Base-by-base conservation (phyloP, 1,284 basidiomycete species). In the Cryptococcus maquisensis region DNA sequence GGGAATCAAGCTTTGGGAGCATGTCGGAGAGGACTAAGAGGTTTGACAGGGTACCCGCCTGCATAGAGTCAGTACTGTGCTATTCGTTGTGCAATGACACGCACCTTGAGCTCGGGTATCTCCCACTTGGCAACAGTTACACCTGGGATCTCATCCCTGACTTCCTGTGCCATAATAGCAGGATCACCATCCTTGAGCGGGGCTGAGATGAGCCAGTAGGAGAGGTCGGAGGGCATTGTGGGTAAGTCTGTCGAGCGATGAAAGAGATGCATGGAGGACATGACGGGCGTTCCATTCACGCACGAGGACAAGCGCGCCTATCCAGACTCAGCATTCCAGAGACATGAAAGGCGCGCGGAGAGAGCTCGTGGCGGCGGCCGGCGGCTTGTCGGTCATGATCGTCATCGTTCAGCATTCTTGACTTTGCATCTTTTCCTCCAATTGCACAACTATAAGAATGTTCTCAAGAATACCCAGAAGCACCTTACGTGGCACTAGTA, bases 21-120 rank as follows among this genome's bases (percentile, higher is more conserved):
- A 89, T 86, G 70, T 98, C 96, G 16, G 92, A 95, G 47, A 98
- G 82, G 3, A 84, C 82, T 61, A 99, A 85, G 55, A 99, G 84
- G 26, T 84, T 82, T 60, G 95, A 94, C 24, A 99, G 83, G 0
- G 95, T 98, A 52, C 95, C 95, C 56, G 93, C 91, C 92, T 98
- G 77, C 20, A 40, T 40, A 15, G n/a, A n/a, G n/a, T 12, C 9
- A 18, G 20, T 21, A 26, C 9, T 21, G 15, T 44, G 20, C 18
- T 23, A 46, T 46, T 3, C 24, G 2, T 35, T 10, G n/a, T n/a
- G 44, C n/a, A 15, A 46, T n/a, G 9, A 16, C 15, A 66, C 74
- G 20, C 47, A 75, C 76, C 73, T 78, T 77, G 56, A 78, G 65
- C 52, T 72, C 66, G 8, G 76, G 76, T 28, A 78, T 68, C 60